Evolutionary conservation across 805 yeast genomes (phyloP), one percentile per base, ranked within the genome.

Genomic region (Middelhovenomyces tepae): DNA sequence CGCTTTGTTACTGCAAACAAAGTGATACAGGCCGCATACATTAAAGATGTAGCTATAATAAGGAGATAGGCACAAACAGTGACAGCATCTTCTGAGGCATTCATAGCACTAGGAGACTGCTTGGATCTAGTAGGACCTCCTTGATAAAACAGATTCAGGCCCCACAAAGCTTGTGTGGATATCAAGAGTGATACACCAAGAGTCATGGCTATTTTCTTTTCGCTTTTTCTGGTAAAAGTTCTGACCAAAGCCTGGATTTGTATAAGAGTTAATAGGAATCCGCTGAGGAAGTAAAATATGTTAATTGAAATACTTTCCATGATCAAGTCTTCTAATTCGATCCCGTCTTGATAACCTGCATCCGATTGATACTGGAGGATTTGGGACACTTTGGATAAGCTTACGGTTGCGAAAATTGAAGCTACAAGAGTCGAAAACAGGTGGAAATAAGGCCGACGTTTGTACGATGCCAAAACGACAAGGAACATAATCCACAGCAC

Each of bases 11-110:
- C 22, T 5, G 44, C 29, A 30, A 38, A 45, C 26, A 35, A 33
- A 4, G 38, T 17, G 22, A 45, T 34, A 22, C 48, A 42, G 13
- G 38, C 25, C 4, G 40, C 42, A 22, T 37, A 47, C 8, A 47
- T 20, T 11, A 45, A 38, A 7, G 45, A 28, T 3, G 38, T 38
- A 4, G 47, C 48, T n/a, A 47, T 39, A 4, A 39, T 36, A 32
- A 47, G 42, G 15, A 47, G 38, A 38, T 47, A 47, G 5, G 45
- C 36, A 18, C 43, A 35, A 17, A 47, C 50, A 2, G 38, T 33
- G 9, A 42, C 16, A 6, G 46, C 46, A 30, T 47, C 51, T 15
- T 26, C 31, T 3, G 47, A 16, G 16, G 31, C 35, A 18, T 34
- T 30, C 8, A 43, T 18, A n/a, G n/a, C n/a, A n/a, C n/a, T n/a